Evolutionary conservation across 129 eudicot genomes (phyloP).

Genomic region (Centrapalus pauciflorus): DNA sequence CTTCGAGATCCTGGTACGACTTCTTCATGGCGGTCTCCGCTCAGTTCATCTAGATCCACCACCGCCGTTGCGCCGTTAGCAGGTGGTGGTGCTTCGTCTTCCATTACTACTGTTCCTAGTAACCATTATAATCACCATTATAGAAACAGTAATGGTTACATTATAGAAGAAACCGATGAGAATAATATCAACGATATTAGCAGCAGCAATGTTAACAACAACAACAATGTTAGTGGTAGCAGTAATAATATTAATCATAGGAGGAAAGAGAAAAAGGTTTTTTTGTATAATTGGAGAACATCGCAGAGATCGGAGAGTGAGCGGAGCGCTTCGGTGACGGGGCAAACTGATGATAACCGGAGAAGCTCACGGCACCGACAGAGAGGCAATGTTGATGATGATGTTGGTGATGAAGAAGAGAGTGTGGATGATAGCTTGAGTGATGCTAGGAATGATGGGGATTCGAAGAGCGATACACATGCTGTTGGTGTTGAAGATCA

Average conservation of each 20-base stretch:
- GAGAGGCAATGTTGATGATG: conserved; percentile 23
- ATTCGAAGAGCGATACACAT: conserved; percentile 53
- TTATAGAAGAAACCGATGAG: conserved; percentile 11
- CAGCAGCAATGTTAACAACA: neutral
- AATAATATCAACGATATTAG: conserved; percentile 5
- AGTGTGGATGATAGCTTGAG: conserved; percentile 71
- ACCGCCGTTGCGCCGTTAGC: conserved; percentile 19
- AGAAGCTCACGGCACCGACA: neutral
- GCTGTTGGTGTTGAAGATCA: conserved; percentile 21
- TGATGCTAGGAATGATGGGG: conserved; percentile 62
- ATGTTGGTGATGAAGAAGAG: conserved; percentile 39
- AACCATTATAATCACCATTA: conserved; percentile 35
- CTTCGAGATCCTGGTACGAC: conserved; percentile 91
- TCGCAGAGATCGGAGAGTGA: conserved; percentile 70
- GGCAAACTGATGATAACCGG: conserved; percentile 13
- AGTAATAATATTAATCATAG: conserved; percentile 10
- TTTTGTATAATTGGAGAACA: conserved; percentile 79
- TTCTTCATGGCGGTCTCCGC: conserved; percentile 83
- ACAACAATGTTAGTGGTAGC: neutral
- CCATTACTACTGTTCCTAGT: conserved; percentile 23
- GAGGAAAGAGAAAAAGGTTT: conserved; percentile 61
- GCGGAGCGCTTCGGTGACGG: conserved; percentile 40
- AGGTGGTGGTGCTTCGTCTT: conserved; percentile 22
- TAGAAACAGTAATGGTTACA: conserved; percentile 9
- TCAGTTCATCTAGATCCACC: conserved; percentile 65